Evolutionary conservation across 2,329 filamentous ascomycete genomes (phyloP), one percentile per base, ranked within the genome.

Genomic region (Scedosporium aurantiacum): DNA sequence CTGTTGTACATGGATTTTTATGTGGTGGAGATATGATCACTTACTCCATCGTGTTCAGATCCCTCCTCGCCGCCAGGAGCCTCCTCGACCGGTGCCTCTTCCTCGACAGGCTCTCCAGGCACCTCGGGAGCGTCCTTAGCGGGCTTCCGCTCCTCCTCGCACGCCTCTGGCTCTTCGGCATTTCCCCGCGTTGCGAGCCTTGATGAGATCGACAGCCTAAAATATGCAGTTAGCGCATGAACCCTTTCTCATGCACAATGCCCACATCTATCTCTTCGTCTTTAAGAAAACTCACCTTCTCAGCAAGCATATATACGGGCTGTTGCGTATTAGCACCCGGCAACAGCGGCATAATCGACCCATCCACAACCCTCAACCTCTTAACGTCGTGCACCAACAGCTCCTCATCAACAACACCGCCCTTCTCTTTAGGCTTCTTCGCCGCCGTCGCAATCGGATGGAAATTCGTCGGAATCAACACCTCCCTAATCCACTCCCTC

Each of bases 261-360:
- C 4, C n/a, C 14, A 32, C n/a, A 37, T 5, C 28, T 32, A 28
- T 12, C 7, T 55, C 18, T 27, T 16, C n/a, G 16, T 37, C 23
- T 37, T 37, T 6, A n/a, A 62, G 14, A 56, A 10, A n/a, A 61
- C 62, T 62, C 18, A 65, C 62, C 47, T 64, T 67, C 40, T 64
- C 63, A 4, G 63, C 61, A 60, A 67, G 45, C 12, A 62, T 63
- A 47, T 62, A 63, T 2, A 64, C 62, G 1, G 64, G 63, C 61
- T 66, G 65, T 59, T 66, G 65, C 6, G 65, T 66, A 28, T 66
- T 64, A 6, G 61, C 64, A 0, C 63, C 62, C 14, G 65, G 60
- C 25, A 66, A 47, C n/a, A 62, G 58, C 3, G 63, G 64, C 63
- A 63, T 62, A 27, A 66, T 60, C 14, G 64, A 65, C 14, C 60